These are phyloP conservation scores for Syncephalastrum contaminatum DNA, from an alignment of 371 early-diverging fungal genomes.

Conservation along the genomic window DNA sequence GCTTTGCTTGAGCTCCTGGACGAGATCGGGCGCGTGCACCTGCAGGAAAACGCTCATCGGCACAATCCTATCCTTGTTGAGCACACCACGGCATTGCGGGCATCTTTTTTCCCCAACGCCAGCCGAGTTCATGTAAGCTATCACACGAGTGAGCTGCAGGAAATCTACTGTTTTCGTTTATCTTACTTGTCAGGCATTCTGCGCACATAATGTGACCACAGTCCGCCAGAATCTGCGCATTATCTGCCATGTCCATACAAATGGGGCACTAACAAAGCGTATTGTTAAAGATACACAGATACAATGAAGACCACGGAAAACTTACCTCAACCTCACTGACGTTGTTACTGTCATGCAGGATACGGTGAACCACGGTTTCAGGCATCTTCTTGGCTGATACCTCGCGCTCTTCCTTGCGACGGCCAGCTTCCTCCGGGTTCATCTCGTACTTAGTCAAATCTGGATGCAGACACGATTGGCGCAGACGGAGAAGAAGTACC, in stretches of 20 bases:
- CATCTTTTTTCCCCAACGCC: slow-evolving; percentile 25
- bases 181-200: slow-evolving; percentile 39
- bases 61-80: slow-evolving; percentile 15
- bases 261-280: slow-evolving; percentile 34
- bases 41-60: slow-evolving; percentile 28
- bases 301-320: not conserved
- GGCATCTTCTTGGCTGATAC: slow-evolving; percentile 13
- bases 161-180: not conserved
- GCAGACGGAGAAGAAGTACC: slow-evolving; percentile 36
- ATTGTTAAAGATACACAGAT: not conserved
- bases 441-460: slow-evolving; percentile 22
- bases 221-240: slow-evolving; percentile 24
- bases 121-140: slow-evolving; percentile 23
- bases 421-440: slow-evolving; percentile 3
- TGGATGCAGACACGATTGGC: slow-evolving; percentile 44
- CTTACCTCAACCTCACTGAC: slow-evolving; percentile 22
- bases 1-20: slow-evolving; percentile 9
- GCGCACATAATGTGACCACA: slow-evolving; percentile 52
- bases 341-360: slow-evolving; percentile 16
- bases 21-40: slow-evolving; percentile 27
- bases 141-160: not conserved
- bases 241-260: slow-evolving; percentile 44
- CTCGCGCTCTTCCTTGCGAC: slow-evolving; percentile 10
- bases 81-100: slow-evolving; percentile 42
- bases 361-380: slow-evolving; percentile 19